phyloP scores from a whole-genome alignment of 768 basidiomycete species.

The Termitomyces sp. region DNA sequence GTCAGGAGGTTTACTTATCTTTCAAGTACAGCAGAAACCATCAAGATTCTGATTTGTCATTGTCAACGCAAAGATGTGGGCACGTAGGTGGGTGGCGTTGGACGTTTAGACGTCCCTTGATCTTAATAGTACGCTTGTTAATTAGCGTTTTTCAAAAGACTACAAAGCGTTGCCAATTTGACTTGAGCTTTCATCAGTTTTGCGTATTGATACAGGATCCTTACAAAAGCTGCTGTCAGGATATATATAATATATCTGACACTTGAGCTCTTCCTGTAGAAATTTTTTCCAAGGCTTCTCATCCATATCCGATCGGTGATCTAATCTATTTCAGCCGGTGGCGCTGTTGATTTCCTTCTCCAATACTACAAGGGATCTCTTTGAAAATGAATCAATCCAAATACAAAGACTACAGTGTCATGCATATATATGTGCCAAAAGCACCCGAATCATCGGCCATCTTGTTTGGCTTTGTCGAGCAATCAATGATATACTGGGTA shows the following conservation, averaged over 20 bases:
- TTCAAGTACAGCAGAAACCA: neutral
- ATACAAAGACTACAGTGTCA: neutral
- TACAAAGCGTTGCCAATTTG: neutral
- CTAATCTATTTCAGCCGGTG: neutral
- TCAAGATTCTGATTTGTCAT: neutral
- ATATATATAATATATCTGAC: neutral
- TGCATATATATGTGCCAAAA: neutral
- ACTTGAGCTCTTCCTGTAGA: neutral
- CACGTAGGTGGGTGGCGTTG: neutral
- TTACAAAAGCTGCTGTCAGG: neutral
- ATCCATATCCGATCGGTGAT: neutral
- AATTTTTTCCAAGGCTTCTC: too few relatives aligned
- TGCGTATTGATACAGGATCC: too few relatives aligned
- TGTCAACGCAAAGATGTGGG: neutral
- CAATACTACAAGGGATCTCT: neutral
- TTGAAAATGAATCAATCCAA: neutral
- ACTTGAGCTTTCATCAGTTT: too few relatives aligned
- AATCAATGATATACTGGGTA: neutral
- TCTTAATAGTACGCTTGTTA: neutral
- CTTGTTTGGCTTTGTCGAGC: neutral
- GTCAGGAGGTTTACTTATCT: neutral
- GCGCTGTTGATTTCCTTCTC: conserved; percentile 1
- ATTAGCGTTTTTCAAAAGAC: neutral
- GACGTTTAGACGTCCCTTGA: neutral
- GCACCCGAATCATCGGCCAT: neutral